Evolutionary conservation across 1,284 basidiomycete genomes (phyloP).

Genomic region (Pseudozyma flocculosa): DNA sequence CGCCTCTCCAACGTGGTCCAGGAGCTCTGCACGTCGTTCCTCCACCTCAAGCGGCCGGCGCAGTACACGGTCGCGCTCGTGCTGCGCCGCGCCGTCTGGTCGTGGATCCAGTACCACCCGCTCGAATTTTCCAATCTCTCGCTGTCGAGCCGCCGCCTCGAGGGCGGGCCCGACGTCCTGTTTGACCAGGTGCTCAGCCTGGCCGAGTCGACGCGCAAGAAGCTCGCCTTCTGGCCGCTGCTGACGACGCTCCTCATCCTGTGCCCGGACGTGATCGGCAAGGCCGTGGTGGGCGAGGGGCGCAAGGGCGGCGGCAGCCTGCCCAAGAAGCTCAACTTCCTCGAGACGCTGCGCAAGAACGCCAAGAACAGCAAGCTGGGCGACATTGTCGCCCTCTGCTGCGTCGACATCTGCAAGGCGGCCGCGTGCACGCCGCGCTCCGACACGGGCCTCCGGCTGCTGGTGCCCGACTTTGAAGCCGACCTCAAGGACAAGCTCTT

Average conservation of each 20-base stretch:
- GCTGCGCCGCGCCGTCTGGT: slow-evolving; percentile 81
- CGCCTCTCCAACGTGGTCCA: slow-evolving; percentile 50
- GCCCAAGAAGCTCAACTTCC: slow-evolving; percentile 60
- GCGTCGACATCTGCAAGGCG: slow-evolving; percentile 77
- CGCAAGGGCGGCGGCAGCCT: slow-evolving; percentile 50
- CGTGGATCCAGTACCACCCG: slow-evolving; percentile 83
- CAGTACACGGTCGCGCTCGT: slow-evolving; percentile 73
- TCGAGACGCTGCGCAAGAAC: slow-evolving; percentile 59
- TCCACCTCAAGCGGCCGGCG: slow-evolving; percentile 76
- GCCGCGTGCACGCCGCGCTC: slow-evolving; percentile 69
- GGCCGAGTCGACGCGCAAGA: slow-evolving; percentile 61
- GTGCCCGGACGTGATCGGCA: slow-evolving; percentile 71
- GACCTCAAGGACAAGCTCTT: slow-evolving; percentile 50
- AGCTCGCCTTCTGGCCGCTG: slow-evolving; percentile 75
- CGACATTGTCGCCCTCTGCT: slow-evolving; percentile 72
- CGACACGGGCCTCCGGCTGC: slow-evolving; percentile 65
- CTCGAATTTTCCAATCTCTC: slow-evolving; percentile 76
- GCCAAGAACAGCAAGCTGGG: slow-evolving; percentile 58
- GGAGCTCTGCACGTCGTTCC: slow-evolving; percentile 80
- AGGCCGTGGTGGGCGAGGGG: slow-evolving; percentile 59
- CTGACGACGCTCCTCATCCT: slow-evolving; percentile 75
- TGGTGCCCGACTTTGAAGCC: slow-evolving; percentile 62
- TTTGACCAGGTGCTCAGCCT: slow-evolving; percentile 55
- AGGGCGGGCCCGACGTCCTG: slow-evolving; percentile 55
- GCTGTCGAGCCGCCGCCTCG: slow-evolving; percentile 56